Evolutionary conservation across 495 filamentous ascomycete species (phyloP).

Genomic region (Thermothielavioides terrestris): DNA sequence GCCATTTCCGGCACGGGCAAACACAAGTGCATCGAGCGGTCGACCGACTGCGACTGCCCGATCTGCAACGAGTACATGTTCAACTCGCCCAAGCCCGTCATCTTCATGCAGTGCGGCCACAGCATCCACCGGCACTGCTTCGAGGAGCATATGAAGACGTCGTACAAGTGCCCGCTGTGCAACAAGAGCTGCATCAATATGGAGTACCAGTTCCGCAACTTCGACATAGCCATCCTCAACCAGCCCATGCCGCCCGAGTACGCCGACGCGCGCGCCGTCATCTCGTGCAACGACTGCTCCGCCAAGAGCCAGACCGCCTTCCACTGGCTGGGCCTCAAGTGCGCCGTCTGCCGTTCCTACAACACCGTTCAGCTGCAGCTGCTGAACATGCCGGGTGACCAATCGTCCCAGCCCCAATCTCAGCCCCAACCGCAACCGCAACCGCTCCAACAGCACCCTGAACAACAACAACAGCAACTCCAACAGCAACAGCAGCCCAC

Average conservation of each 20-base stretch:
- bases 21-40: conserved; percentile 92
- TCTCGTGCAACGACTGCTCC: conserved; percentile 91
- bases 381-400: conserved; percentile 23
- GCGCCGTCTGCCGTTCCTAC: conserved; percentile 72
- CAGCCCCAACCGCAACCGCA: too few species aligned
- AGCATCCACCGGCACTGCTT: conserved; percentile 88
- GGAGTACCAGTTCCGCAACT: conserved; percentile 86
- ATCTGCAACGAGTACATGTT: conserved; percentile 98
- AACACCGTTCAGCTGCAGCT: conserved; percentile 72
- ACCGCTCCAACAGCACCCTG: background rate
- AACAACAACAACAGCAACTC: background rate
- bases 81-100: conserved; percentile 77
- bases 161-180: conserved; percentile 93
- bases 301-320: conserved; percentile 77
- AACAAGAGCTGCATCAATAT: conserved; percentile 91
- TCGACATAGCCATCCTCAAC: conserved; percentile 72
- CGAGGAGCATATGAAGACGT: conserved; percentile 70
- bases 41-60: conserved; percentile 94
- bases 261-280: conserved; percentile 64
- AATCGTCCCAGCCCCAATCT: too few species aligned
- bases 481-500: background rate
- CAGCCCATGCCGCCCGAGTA: conserved; percentile 91
- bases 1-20: conserved; percentile 51
- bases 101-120: conserved; percentile 94
- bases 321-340: conserved; percentile 93